Percentiles rank a stretch among this genome's conserved stretches.
phyloP scores from a whole-genome alignment of 495 filamentous ascomycete genomes.

The Penicillium bovifimosum region DNA sequence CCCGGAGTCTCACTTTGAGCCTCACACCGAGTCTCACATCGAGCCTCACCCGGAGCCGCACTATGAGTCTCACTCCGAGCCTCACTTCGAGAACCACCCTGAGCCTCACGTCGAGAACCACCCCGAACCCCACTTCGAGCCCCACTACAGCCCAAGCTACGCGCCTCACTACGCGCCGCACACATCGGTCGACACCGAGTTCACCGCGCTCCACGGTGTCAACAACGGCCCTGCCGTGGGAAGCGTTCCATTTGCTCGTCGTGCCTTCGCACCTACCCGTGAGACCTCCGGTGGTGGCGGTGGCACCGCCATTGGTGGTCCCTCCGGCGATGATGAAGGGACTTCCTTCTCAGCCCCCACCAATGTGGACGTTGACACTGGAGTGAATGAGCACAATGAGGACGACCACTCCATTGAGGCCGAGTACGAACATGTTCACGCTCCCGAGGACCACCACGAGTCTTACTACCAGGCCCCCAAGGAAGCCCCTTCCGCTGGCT shows the following conservation, averaged over 20 bases:
- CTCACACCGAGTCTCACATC: neutral
- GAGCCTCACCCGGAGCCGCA: neutral
- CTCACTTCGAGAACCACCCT: neutral
- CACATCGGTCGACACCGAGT: neutral
- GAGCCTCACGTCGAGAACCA: neutral
- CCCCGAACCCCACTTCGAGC: neutral
- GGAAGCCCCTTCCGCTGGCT: neutral
- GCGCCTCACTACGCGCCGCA: neutral
- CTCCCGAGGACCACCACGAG: neutral
- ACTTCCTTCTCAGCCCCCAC: conserved; percentile 6
- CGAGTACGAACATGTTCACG: conserved; percentile 16
- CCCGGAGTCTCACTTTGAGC: neutral
- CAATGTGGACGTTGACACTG: conserved; percentile 10
- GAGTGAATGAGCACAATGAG: conserved; percentile 19
- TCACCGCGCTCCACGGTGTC: neutral
- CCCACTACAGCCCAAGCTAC: neutral
- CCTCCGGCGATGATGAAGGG: conserved; percentile 22
- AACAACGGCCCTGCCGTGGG: neutral
- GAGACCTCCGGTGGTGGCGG: neutral
- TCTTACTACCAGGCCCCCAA: conserved; percentile 3
- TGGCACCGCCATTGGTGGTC: conserved; percentile 16
- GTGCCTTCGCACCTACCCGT: conserved; percentile 16
- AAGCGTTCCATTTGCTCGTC: conserved; percentile 7
- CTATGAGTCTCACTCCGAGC: neutral
- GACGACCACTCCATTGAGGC: conserved; percentile 29